Conservation (phyloP, 108 stramenopile genomes). For the Schizochytrium sp. region DNA sequence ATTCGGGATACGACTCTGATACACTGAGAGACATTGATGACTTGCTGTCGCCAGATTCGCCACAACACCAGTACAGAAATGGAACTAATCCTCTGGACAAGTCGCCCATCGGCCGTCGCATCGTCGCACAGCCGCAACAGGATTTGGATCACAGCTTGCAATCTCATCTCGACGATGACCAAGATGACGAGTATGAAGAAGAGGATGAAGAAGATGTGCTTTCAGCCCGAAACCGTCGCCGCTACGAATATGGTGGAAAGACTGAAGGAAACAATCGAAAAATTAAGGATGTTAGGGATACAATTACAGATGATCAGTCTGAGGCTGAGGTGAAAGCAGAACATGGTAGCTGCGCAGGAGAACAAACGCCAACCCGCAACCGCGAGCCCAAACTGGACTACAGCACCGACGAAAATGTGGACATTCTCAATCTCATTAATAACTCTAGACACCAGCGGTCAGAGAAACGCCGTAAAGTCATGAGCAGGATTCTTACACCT, state of each 20-base stretch:
- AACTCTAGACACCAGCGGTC: neutral
- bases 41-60: neutral
- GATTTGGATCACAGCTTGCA: too few relatives aligned
- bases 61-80: too few relatives aligned
- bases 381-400: neutral
- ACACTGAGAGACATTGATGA: slow-evolving; percentile 25
- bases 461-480: neutral
- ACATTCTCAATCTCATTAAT: slow-evolving; percentile 29
- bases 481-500: neutral
- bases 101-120: too few relatives aligned
- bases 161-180: too few relatives aligned
- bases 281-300: too few relatives aligned
- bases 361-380: neutral
- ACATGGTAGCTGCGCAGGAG: neutral
- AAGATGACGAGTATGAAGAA: too few relatives aligned
- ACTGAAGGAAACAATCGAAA: too few relatives aligned
- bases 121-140: too few relatives aligned
- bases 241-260: too few relatives aligned
- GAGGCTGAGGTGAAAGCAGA: slow-evolving; percentile 18
- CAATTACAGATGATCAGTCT: neutral
- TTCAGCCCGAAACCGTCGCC: too few relatives aligned
- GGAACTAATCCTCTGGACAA: too few relatives aligned
- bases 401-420: neutral
- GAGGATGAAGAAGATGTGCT: too few relatives aligned
- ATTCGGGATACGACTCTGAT: neutral